Conservation (phyloP, 306 rosid species). For the Inga leiocalycina region DNA sequence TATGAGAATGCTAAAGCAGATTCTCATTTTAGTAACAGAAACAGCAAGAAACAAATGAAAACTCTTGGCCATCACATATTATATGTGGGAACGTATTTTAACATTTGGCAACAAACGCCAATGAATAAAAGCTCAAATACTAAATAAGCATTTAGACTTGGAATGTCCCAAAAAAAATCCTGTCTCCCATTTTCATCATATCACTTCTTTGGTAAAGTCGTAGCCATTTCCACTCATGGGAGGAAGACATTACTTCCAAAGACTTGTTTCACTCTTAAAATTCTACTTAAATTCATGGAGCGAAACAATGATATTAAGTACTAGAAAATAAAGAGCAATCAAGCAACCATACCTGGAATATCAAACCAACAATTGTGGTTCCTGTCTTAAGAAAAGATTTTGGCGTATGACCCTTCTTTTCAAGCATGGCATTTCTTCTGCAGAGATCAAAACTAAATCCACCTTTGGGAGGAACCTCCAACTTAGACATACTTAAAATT, state of each 20-base stretch:
- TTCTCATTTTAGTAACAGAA: not conserved
- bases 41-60: not conserved
- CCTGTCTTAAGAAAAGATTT: slow-evolving; percentile 83
- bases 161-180: not conserved
- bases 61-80: not conserved
- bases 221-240: not conserved
- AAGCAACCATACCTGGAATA: slow-evolving; percentile 57
- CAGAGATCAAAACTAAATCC: slow-evolving; percentile 91
- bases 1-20: not conserved
- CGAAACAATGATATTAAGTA: not conserved
- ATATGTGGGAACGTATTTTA: not conserved
- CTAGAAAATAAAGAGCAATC: not conserved
- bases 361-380: slow-evolving; percentile 86
- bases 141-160: not conserved
- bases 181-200: not conserved
- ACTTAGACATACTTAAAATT: slow-evolving; percentile 52
- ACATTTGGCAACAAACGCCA: not conserved
- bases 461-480: slow-evolving; percentile 70
- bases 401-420: slow-evolving; percentile 61
- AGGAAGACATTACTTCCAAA: not conserved
- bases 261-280: not conserved
- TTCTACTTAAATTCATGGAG: not conserved
- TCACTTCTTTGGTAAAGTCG: not conserved
- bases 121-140: not conserved
- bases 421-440: slow-evolving; percentile 86